Evolutionary conservation across 2,329 filamentous ascomycete genomes (phyloP).

Genomic region (Apiospora saccharicola): DNA sequence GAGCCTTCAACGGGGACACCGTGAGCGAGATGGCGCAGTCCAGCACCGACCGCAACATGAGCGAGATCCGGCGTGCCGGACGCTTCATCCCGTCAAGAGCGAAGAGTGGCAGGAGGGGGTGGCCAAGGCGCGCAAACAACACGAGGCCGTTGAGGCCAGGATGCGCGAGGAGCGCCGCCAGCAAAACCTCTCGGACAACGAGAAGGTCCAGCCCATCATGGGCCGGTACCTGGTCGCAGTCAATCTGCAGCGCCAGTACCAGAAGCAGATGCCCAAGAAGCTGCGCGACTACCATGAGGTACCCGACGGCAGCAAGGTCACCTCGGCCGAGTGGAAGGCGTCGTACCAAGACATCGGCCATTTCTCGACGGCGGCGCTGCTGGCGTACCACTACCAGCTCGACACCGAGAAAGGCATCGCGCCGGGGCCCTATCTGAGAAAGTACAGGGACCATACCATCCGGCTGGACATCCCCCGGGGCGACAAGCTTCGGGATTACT

Average conservation of each 20-base stretch:
- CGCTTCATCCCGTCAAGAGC: background rate
- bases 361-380: background rate
- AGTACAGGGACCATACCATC: background rate
- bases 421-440: background rate
- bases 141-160: background rate
- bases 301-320: background rate
- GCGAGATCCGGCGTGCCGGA: background rate
- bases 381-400: background rate
- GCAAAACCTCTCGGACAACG: background rate
- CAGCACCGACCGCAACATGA: accelerated
- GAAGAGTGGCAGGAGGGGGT: background rate
- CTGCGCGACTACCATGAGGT: background rate
- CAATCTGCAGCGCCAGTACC: background rate
- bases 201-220: background rate
- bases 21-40: background rate
- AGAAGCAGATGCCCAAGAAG: conserved; percentile 4
- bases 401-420: background rate
- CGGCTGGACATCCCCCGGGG: background rate
- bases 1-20: background rate
- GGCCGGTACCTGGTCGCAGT: background rate
- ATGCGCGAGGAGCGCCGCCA: background rate
- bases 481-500: background rate
- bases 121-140: background rate
- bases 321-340: background rate
- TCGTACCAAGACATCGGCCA: background rate